Conservation (phyloP, 495 filamentous ascomycete genomes). For the Baudoinia panamericana region DNA sequence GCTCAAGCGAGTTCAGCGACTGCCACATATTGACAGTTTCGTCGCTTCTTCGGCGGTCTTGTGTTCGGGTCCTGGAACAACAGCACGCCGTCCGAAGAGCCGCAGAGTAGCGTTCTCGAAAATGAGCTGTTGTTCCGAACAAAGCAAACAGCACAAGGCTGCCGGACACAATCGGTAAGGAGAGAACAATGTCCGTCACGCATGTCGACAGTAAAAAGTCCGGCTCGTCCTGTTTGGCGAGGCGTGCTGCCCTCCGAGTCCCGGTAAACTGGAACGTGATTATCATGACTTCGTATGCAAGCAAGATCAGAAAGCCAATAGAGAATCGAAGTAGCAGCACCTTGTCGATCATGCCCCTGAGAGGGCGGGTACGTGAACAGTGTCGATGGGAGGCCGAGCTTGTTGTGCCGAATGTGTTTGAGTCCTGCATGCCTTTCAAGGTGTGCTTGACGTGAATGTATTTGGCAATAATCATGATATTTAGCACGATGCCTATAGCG, state of each 20-base stretch:
- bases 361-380: background rate
- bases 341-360: constrained; percentile 8
- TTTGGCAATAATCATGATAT: background rate
- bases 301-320: constrained; percentile 6
- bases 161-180: constrained; percentile 3
- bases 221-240: background rate
- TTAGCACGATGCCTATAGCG: background rate
- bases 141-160: constrained; percentile 5
- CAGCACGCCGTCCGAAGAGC: background rate
- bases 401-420: background rate
- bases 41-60: background rate
- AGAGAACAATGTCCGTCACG: background rate
- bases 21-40: background rate
- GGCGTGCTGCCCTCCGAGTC: background rate
- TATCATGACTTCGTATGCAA: constrained; percentile 1
- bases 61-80: background rate
- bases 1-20: background rate
- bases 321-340: constrained; percentile 7
- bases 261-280: background rate
- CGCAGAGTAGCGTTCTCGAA: background rate
- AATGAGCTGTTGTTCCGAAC: constrained; percentile 11
- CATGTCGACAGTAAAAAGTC: background rate
- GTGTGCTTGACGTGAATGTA: constrained; percentile 2
- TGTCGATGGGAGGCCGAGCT: background rate
- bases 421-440: constrained; percentile 1